Evolutionary conservation across 176 grass and related monocot species (phyloP), one percentile per base, ranked within the genome.

Genomic region (Stipa capillata): DNA sequence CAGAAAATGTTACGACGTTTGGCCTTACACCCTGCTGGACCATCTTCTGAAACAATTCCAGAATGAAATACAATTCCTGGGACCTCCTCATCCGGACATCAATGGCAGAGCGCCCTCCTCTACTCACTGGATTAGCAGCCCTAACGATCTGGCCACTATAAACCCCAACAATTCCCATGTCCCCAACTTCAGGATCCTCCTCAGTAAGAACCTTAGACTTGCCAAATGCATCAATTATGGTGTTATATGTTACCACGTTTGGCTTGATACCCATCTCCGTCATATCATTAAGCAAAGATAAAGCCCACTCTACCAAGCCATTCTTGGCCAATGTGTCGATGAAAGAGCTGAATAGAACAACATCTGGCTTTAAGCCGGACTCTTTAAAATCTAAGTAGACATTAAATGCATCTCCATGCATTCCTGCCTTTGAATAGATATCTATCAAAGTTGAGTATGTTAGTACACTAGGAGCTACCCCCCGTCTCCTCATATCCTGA

Each of bases 1-100:
- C 92, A 55, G 96, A 99, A 87, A 99, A 99, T 32, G 96, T 99
- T 49, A 95, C 96, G 45, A 99, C 92, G 89, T 95, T 99, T 74
- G 92, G 96, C 48, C 90, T 84, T 49, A 99, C 92, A 33, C 96
- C 92, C 85, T 99, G 96, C 65, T 95, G 96, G 53, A 95, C 83
- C 96, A 99, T 99, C 79, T 89, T 99, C 53, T 95, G 96, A 74
- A 99, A 94, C 56, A 99, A 90, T 72, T 94, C 96, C 27, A 99
- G 79, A 85, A 99, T 95, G 53, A 91, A 95, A 79, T 93, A 94
- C 82, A 98, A 51, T 75, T 98, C 95, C 6, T 92, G 87, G 2
- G 91, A 91, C 61, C 85, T 91, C 75, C 87, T 93, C 79, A 93
- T 94, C 68, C 56, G 48, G 23, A 82, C 39, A 50, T 84, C 81